phyloP scores from a whole-genome alignment of 208 protist genomes.

The Trypanosoma cruzi region DNA sequence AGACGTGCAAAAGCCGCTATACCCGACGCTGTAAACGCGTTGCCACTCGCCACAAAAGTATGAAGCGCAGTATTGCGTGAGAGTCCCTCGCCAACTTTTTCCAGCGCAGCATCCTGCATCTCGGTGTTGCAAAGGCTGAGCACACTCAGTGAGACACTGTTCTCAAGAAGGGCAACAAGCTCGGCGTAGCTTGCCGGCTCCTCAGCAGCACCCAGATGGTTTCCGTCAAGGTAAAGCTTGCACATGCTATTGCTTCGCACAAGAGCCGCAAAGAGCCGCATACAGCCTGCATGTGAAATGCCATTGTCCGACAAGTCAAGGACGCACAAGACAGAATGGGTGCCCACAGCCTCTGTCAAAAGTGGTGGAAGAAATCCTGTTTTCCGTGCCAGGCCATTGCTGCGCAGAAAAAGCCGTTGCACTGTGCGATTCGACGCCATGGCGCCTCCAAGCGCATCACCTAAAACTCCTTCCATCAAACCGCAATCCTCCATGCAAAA shows the following conservation, averaged over 20 bases:
- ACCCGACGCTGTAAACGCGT: constrained; percentile 22
- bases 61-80: constrained; percentile 17
- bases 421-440: constrained; percentile 23
- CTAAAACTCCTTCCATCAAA: constrained; percentile 14
- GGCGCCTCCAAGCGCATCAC: constrained; percentile 20
- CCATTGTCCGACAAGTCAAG: constrained; percentile 23
- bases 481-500: constrained; percentile 22
- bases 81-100: constrained; percentile 25
- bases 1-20: constrained; percentile 17
- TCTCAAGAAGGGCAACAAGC: constrained; percentile 23
- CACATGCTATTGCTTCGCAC: constrained; percentile 10
- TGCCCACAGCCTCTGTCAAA: constrained; percentile 16
- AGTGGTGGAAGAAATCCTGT: constrained; percentile 18
- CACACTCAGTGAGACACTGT: constrained; percentile 20
- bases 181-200: neutral
- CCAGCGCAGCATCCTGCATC: constrained; percentile 23
- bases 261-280: constrained; percentile 25
- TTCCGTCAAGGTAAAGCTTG: constrained; percentile 27
- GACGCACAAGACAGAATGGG: constrained; percentile 11
- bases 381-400: constrained; percentile 18
- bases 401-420: neutral
- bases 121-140: constrained; percentile 13
- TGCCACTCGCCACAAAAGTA: constrained; percentile 18
- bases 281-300: constrained; percentile 20
- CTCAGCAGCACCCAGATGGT: constrained; percentile 8